Evolutionary conservation across 2,329 filamentous ascomycete species (phyloP), one percentile per base, ranked within the genome.

Genomic region (Dothideomycetes sp.): DNA sequence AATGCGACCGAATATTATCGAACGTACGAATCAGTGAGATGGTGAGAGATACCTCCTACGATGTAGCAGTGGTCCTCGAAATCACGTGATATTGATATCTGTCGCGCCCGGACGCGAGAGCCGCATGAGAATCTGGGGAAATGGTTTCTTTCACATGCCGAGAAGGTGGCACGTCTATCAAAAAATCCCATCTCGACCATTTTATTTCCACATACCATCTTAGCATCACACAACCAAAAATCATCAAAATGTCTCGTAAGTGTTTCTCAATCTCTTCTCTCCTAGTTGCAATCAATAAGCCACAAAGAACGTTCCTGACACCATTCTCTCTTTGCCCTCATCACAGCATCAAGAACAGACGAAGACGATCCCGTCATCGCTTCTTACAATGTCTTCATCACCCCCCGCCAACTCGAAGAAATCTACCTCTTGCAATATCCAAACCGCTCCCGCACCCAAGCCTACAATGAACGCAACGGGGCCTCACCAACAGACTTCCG

Each of bases 391-490:
- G 78, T 96, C 61, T 89, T 82, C 64, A 78, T 94, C 57, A 94
- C 88, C 52, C 82, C 85, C 16, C 73, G 80, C 50, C 75, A 87
- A 45, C 41, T 54, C 40, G 59, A 65, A 44, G 59, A 67, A 50
- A 60, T 70, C 32, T 81, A 89, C 53, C 75, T 96, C 48, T 75
- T 98, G 32, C 88, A 96, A 66, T 93, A 94, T 61, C 82, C 88
- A 18, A 88, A 88, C 63, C 82, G 84, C 47, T 70, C 71, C 27
- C 69, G 76, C 44, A 69, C 74, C 28, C 73, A 80, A 47, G 70
- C 75, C 5, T 82, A 83, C 62, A 74, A 74, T 41, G 70, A 75
- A 16, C 57, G 63, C 10, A 63, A 66, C 38, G 64, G 66, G 12
- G 69, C 73, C 20, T 69, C 71, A 41, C 83, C 89, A 9, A 68